Percentiles rank a stretch among this genome's conserved stretches.
phyloP scores from a whole-genome alignment of 148 eudicot species.

The Chenopodium quinoa region DNA sequence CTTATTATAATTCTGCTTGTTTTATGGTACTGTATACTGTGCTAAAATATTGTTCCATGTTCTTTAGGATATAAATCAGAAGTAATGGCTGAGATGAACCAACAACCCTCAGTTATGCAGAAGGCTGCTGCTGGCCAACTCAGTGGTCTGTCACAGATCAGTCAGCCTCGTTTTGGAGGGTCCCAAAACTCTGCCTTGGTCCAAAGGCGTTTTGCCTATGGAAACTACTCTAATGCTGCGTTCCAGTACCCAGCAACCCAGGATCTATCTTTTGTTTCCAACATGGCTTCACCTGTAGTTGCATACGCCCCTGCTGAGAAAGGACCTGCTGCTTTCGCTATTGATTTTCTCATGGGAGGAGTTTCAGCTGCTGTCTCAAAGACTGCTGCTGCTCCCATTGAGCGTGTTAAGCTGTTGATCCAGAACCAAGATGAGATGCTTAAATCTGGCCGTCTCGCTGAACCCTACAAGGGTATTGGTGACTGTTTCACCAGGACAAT shows the following conservation, averaged over 20 bases:
- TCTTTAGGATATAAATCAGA: slow-evolving; percentile 31
- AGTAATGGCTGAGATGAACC: slow-evolving; percentile 60
- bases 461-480: slow-evolving; percentile 82
- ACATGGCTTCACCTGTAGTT: slow-evolving; percentile 49
- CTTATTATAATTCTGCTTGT: neutral
- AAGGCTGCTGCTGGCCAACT: slow-evolving; percentile 47
- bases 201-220: slow-evolving; percentile 44
- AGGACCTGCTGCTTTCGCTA: slow-evolving; percentile 47
- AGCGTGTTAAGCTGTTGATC: slow-evolving; percentile 85
- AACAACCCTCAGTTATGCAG: slow-evolving; percentile 42
- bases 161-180: slow-evolving; percentile 38
- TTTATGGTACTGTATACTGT: neutral
- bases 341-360: slow-evolving; percentile 88
- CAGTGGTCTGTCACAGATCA: slow-evolving; percentile 43
- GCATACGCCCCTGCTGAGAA: slow-evolving; percentile 77
- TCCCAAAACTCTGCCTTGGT: slow-evolving; percentile 41
- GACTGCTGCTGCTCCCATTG: slow-evolving; percentile 85
- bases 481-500: slow-evolving; percentile 68
- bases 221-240: slow-evolving; percentile 49
- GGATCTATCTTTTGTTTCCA: slow-evolving; percentile 41
- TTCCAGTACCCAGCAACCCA: slow-evolving; percentile 51
- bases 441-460: slow-evolving; percentile 65
- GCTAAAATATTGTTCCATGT: neutral
- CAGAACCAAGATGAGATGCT: slow-evolving; percentile 90
- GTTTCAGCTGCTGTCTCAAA: slow-evolving; percentile 88